phyloP scores from a whole-genome alignment of 768 basidiomycete species.

The Kwoniella newhampshirensis region DNA sequence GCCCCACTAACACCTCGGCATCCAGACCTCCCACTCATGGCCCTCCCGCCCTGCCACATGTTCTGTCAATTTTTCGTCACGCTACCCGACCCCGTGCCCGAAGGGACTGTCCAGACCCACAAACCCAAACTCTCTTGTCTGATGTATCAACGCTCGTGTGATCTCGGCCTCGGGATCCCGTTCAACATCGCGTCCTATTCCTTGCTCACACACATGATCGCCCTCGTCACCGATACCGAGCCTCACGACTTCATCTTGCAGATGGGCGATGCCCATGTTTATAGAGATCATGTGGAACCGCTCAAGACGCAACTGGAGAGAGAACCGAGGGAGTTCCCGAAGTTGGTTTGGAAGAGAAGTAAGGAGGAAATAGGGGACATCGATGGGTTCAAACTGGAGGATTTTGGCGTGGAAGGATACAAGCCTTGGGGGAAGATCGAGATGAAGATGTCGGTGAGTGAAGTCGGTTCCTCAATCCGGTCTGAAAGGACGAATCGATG shows the following conservation, averaged over 20 bases:
- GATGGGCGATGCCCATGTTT: constrained; percentile 96
- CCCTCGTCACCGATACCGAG: constrained; percentile 80
- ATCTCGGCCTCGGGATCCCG: constrained; percentile 93
- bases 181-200: constrained; percentile 99
- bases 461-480: background rate
- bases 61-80: constrained; percentile 99
- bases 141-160: constrained; percentile 97
- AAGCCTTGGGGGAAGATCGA: constrained; percentile 76
- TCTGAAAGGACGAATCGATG: too few relatives aligned
- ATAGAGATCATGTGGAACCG: constrained; percentile 86
- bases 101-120: constrained; percentile 53
- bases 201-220: constrained; percentile 94
- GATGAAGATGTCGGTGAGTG: constrained; percentile 87
- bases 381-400: constrained; percentile 75
- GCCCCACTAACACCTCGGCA: too few relatives aligned
- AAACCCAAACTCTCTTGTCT: constrained; percentile 79
- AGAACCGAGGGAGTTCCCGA: constrained; percentile 79
- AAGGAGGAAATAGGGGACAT: constrained; percentile 62
- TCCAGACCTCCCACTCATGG: constrained; percentile 88
- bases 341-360: constrained; percentile 68
- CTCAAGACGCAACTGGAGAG: constrained; percentile 76
- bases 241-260: constrained; percentile 90
- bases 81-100: constrained; percentile 62
- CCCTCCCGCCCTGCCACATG: constrained; percentile 96
- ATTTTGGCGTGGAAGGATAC: constrained; percentile 84